Conservation (phyloP, 129 eudicot genomes). For the Sambucus nigra region DNA sequence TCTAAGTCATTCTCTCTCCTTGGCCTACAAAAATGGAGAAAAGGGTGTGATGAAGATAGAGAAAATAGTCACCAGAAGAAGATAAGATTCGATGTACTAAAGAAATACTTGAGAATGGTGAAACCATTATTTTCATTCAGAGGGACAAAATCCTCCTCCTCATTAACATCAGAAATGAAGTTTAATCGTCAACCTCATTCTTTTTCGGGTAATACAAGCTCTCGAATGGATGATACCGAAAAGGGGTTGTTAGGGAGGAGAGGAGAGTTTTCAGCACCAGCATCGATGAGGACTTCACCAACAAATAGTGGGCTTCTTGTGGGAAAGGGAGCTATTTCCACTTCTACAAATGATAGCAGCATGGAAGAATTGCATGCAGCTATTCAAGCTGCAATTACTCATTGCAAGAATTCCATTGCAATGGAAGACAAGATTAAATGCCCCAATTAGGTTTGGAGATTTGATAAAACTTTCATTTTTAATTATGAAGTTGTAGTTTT, state of each 20-base stretch:
- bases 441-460: constrained; percentile 1
- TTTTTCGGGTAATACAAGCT: constrained; percentile 44
- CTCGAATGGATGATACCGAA: constrained; percentile 17
- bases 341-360: constrained; percentile 47
- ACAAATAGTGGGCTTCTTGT: constrained; percentile 64
- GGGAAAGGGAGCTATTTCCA: constrained; percentile 18
- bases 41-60: constrained; percentile 28
- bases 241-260: constrained; percentile 30
- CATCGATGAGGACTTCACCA: constrained; percentile 71
- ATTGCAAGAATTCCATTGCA: constrained; percentile 85
- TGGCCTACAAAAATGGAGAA: constrained; percentile 31
- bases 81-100: constrained; percentile 48
- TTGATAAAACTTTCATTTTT: too few relatives aligned
- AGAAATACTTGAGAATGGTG: constrained; percentile 67
- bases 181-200: constrained; percentile 37
- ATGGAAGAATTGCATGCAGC: constrained; percentile 96
- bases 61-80: constrained; percentile 30
- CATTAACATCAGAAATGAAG: constrained; percentile 4
- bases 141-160: constrained; percentile 17
- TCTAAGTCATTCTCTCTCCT: constrained; percentile 72
- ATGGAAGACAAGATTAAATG: constrained; percentile 37
- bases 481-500: background rate
- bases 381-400: constrained; percentile 95
- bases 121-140: constrained; percentile 34
- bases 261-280: constrained; percentile 77